A percentile compares a stretch with the other conserved stretches of the same genome.
These are phyloP conservation scores for Remersonia thermophila DNA, from an alignment of 2,329 filamentous ascomycete genomes.

Conservation along the genomic window DNA sequence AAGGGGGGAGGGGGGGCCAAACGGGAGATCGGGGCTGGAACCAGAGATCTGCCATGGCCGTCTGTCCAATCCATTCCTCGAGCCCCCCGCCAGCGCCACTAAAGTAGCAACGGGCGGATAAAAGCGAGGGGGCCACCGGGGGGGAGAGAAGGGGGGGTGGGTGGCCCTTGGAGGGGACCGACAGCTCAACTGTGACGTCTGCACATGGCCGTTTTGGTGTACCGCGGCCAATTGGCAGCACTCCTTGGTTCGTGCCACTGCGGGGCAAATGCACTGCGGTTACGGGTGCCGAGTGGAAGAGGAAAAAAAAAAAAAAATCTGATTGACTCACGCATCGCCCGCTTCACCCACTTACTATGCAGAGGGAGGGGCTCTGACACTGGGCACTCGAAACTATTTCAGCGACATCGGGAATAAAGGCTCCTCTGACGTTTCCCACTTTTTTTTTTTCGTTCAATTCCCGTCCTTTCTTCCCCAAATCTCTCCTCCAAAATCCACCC, in stretches of 20 bases:
- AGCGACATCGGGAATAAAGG: constrained; percentile 20
- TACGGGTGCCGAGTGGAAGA: constrained; percentile 4
- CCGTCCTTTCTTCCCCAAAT: constrained; percentile 3
- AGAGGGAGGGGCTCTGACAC: constrained; percentile 7
- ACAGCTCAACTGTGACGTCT: constrained; percentile 7
- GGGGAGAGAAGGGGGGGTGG: too few relatives aligned
- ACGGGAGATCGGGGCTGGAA: too few relatives aligned
- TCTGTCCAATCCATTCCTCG: too few relatives aligned
- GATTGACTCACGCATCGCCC: constrained; percentile 16
- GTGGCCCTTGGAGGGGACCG: too few relatives aligned
- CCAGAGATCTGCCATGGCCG: too few relatives aligned
- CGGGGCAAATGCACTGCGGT: constrained; percentile 14
- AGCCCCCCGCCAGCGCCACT: too few relatives aligned
- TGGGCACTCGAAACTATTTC: constrained; percentile 12
- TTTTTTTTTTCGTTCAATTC: constrained; percentile 1
- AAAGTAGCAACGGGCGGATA: too few relatives aligned
- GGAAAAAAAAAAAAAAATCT: constrained; percentile 16
- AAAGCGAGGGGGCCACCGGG: too few relatives aligned
- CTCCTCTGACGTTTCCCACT: constrained; percentile 8
- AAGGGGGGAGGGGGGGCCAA: too few relatives aligned
- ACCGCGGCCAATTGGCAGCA: constrained; percentile 12
- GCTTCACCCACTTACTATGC: too few relatives aligned
- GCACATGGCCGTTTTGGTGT: constrained; percentile 8
- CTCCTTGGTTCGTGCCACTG: constrained; percentile 15
- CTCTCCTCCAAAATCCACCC: too few relatives aligned